Base-by-base conservation (phyloP, 2,329 filamentous ascomycete genomes). In the Teratosphaeria gauchensis region DNA sequence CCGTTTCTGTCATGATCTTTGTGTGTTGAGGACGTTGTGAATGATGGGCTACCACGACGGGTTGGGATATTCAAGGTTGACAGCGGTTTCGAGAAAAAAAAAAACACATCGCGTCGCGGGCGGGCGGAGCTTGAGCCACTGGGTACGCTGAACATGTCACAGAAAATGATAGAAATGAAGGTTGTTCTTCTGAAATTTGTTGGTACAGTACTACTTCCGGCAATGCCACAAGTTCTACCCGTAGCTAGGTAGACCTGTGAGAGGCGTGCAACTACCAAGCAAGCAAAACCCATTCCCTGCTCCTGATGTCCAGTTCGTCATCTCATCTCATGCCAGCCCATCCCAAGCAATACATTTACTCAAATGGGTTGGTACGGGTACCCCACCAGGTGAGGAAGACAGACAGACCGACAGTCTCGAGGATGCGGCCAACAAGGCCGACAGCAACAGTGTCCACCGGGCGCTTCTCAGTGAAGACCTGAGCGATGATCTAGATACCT, bases 381-480 rank as follows among this genome's bases (percentile, higher is more conserved):
- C 92, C 92, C 92, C 92, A 97, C 88, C 90, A 97, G 73, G 90
- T 96, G 69, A 97, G 82, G 84, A 97, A 90, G 71, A 96, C 74
- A 63, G 88, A 91, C 60, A 97, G 84, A 64, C 92, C 94, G 61
- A 97, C 84, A 2, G 94, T 96, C 84, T 97, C 94, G 68, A 96
- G 84, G 68, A 94, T 78, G 77, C 94, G 92, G 71, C 89, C 87
- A 55, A 94, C 78, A 63, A 88, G 84, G 72, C 88, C 89, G 65
- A 96, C 87, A 67, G 90, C 90, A 66, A 97, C 85, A 63, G 89
- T 92, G 77, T 97, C 92, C 60, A 94, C 77, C 56, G 92, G 89
- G 61, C 92, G 88, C 83, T 92, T 95, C 84, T 97, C 92, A 53
- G 88, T 86, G 74, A 95, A 81, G 74, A 96, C 74, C 76, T 96